Percentiles rank a stretch among this genome's conserved stretches.
Evolutionary conservation across 345 rosid genomes (phyloP).

Genomic region (Citrus trifoliata): DNA sequence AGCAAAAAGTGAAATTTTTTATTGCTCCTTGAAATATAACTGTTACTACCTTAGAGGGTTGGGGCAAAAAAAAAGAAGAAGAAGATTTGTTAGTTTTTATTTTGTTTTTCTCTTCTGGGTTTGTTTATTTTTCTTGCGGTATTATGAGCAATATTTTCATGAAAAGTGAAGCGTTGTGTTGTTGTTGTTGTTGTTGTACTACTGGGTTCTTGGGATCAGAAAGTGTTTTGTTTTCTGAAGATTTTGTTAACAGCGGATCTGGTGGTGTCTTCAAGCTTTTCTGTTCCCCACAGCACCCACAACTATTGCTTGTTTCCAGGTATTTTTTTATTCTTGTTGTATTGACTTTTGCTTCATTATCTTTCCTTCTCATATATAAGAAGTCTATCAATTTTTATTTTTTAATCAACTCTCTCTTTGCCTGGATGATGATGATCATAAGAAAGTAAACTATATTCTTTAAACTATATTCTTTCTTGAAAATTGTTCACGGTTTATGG

Average conservation of each 20-base stretch:
- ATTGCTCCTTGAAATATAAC: constrained; percentile 27
- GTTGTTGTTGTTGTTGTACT: constrained; percentile 24
- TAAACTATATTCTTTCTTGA: not conserved
- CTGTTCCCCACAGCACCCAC: constrained; percentile 58
- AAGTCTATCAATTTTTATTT: not conserved
- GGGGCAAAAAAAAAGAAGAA: not conserved
- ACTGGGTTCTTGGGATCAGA: constrained; percentile 52
- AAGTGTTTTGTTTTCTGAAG: constrained; percentile 20
- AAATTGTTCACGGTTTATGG: constrained; percentile 24
- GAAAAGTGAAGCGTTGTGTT: constrained; percentile 26
- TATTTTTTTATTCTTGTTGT: constrained; percentile 35
- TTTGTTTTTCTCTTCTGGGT: not conserved
- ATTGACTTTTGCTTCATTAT: constrained; percentile 20
- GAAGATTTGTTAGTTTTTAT: not conserved
- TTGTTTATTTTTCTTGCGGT: constrained; percentile 4
- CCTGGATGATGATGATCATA: constrained; percentile 24
- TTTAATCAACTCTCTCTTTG: constrained; percentile 11
- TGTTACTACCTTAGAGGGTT: constrained; percentile 13
- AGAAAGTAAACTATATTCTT: constrained; percentile 1
- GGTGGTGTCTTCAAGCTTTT: constrained; percentile 40
- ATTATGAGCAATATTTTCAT: constrained; percentile 14
- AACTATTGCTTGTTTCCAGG: constrained; percentile 47
- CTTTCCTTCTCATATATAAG: not conserved
- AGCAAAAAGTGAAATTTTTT: constrained; percentile 26
- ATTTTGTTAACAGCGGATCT: constrained; percentile 36